These are phyloP conservation scores for Saccharomycopsis olivae DNA, from an alignment of 805 yeast species.

Conservation along the genomic window DNA sequence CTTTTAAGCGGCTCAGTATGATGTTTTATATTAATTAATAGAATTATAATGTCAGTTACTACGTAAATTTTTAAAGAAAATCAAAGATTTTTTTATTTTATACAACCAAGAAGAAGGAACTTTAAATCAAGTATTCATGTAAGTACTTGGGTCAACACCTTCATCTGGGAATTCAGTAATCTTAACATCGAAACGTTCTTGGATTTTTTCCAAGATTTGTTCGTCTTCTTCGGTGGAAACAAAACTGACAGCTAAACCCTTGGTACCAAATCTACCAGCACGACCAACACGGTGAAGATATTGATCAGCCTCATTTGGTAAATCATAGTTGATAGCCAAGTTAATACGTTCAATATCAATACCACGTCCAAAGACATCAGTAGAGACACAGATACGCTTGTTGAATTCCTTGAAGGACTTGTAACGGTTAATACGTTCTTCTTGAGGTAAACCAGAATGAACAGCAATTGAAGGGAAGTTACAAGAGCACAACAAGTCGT, in stretches of 20 bases:
- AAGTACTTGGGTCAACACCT: conserved; percentile 95
- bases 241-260: conserved; percentile 91
- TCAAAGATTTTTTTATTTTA: background rate
- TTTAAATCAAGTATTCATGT: conserved; percentile 76
- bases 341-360: conserved; percentile 98
- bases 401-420: conserved; percentile 95
- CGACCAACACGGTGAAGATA: conserved; percentile 98
- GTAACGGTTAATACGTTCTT: conserved; percentile 95
- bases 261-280: conserved; percentile 99
- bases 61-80: background rate
- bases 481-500: conserved; percentile 78
- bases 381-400: conserved; percentile 96
- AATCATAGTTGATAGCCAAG: conserved; percentile 93
- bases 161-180: conserved; percentile 93
- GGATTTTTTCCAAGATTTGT: conserved; percentile 83
- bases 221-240: conserved; percentile 82
- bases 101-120: background rate
- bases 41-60: too few species aligned
- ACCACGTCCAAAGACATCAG: conserved; percentile 99
- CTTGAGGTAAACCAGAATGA: conserved; percentile 92
- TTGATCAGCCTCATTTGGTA: conserved; percentile 95
- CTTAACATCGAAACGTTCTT: conserved; percentile 95
- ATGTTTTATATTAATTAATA: too few species aligned
- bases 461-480: conserved; percentile 97
- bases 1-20: conserved; percentile 43